Percentiles rank a stretch among this genome's conserved stretches.
Evolutionary conservation across 2,329 filamentous ascomycete genomes (phyloP).

Genomic region (Ceratocystis albifundus): DNA sequence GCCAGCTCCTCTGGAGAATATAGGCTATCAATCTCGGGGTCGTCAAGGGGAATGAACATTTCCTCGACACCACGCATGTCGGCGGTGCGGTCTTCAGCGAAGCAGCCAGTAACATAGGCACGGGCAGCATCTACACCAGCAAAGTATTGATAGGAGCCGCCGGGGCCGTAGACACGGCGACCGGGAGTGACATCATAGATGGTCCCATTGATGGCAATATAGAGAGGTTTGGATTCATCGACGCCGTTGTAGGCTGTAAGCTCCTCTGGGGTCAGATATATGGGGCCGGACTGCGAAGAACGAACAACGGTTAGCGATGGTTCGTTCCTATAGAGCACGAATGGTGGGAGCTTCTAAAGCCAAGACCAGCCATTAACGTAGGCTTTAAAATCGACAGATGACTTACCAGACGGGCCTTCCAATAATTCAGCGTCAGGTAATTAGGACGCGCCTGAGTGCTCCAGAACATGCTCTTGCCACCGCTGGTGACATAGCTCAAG

Average conservation of each 20-base stretch:
- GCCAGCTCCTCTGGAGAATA: conserved; percentile 45
- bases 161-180: conserved; percentile 63
- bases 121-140: conserved; percentile 76
- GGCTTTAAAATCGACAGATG: not conserved
- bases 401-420: conserved; percentile 52
- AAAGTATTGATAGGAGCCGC: conserved; percentile 78
- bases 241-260: conserved; percentile 66
- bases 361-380: not conserved
- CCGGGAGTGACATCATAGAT: conserved; percentile 73
- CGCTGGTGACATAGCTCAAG: conserved; percentile 65
- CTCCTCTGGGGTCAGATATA: conserved; percentile 62
- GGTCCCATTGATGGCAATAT: conserved; percentile 78
- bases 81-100: conserved; percentile 68
- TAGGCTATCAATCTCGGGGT: conserved; percentile 48
- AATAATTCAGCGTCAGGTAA: conserved; percentile 47
- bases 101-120: conserved; percentile 87
- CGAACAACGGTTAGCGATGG: conserved; percentile 6
- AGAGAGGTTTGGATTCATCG: conserved; percentile 64
- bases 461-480: conserved; percentile 60
- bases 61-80: conserved; percentile 80
- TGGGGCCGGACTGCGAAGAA: conserved; percentile 44
- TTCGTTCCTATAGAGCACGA: not conserved
- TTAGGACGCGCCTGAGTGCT: conserved; percentile 48
- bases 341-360: not conserved
- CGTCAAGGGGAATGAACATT: conserved; percentile 62